Evolutionary conservation across 2,329 filamentous ascomycete genomes (phyloP).

Genomic region (Amauroascus niger): DNA sequence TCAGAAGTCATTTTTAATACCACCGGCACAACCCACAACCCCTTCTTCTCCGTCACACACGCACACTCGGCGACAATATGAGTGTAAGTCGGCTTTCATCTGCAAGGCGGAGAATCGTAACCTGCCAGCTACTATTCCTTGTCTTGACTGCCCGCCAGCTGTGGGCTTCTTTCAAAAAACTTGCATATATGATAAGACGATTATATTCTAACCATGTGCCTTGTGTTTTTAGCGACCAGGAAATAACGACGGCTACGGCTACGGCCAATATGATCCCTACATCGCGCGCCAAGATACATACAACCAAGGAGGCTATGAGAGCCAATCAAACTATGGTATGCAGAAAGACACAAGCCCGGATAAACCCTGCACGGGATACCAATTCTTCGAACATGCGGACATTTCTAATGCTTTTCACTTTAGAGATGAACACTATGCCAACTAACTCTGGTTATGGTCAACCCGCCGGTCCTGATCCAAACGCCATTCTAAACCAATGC

Average conservation of each 20-base stretch:
- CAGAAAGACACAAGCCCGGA: conserved; percentile 14
- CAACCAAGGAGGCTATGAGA: conserved; percentile 24
- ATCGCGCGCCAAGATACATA: conserved; percentile 29
- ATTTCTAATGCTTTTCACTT: not conserved
- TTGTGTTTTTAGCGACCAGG: conserved; percentile 9
- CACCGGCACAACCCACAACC: not conserved
- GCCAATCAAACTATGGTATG: conserved; percentile 25
- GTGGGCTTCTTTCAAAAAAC: no score
- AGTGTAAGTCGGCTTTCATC: conserved; percentile 13
- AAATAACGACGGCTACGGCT: conserved; percentile 30
- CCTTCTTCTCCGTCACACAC: not conserved
- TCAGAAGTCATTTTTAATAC: not conserved
- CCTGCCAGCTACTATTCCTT: not conserved
- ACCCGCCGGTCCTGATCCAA: conserved; percentile 47
- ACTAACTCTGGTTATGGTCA: conserved; percentile 4
- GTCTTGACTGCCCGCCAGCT: not conserved
- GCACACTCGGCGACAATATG: conserved; percentile 10
- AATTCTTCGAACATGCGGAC: not conserved
- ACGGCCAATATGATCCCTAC: conserved; percentile 50
- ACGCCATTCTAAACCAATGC: conserved; percentile 76
- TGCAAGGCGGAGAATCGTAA: not conserved
- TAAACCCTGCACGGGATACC: not conserved
- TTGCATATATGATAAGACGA: not conserved
- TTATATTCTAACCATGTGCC: not conserved
- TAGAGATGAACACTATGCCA: conserved; percentile 12